These are phyloP conservation scores for Cladophialophora exuberans DNA, from an alignment of 2,329 filamentous ascomycete genomes.

Conservation along the genomic window DNA sequence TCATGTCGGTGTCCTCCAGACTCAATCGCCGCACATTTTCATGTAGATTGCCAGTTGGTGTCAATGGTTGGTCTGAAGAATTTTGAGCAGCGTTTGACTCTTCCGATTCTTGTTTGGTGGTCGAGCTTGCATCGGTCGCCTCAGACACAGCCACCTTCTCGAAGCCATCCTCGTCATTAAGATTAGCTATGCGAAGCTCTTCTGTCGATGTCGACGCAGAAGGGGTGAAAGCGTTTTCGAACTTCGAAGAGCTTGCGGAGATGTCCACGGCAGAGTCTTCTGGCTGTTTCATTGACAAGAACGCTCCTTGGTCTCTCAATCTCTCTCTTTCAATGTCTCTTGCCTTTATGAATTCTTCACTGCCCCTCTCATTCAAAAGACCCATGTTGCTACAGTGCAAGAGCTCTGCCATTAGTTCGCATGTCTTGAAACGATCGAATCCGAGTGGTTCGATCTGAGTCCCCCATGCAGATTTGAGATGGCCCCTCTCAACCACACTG, in stretches of 20 bases:
- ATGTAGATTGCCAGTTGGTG: conserved; percentile 58
- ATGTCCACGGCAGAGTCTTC: conserved; percentile 61
- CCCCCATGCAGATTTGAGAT: conserved; percentile 85
- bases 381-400: conserved; percentile 99
- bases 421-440: conserved; percentile 98
- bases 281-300: conserved; percentile 52
- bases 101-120: conserved; percentile 65
- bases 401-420: conserved; percentile 96
- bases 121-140: conserved; percentile 68
- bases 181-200: conserved; percentile 74
- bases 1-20: conserved; percentile 54
- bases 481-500: conserved; percentile 69
- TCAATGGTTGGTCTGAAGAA: conserved; percentile 27
- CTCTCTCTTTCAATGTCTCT: conserved; percentile 81
- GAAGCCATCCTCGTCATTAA: conserved; percentile 86
- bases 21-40: conserved; percentile 59
- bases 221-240: conserved; percentile 42
- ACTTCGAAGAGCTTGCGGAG: conserved; percentile 51
- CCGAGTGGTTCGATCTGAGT: conserved; percentile 89
- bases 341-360: conserved; percentile 79
- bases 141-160: conserved; percentile 84
- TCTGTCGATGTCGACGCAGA: conserved; percentile 59
- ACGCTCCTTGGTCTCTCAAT: conserved; percentile 74
- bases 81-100: conserved; percentile 68
- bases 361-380: conserved; percentile 85